Base-by-base conservation (phyloP, 2,329 filamentous ascomycete species). In the Aspergillus aculeatus region DNA sequence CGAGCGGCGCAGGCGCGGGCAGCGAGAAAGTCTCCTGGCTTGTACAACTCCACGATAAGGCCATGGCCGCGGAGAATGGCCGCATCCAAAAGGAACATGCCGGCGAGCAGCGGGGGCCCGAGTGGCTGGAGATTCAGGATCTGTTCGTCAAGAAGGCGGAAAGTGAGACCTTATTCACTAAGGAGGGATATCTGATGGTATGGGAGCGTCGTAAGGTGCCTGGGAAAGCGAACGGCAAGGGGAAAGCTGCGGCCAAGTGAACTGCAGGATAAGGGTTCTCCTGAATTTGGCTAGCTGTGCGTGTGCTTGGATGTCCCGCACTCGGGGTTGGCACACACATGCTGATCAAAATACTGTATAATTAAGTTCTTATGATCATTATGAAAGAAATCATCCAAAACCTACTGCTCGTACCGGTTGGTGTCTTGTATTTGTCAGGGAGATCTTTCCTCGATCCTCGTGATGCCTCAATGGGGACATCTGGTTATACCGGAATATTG, bases 11-110 rank as follows among this genome's bases (percentile, higher is more conserved):
- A 1, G 92, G 96, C 56, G 93, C 94, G 50, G 93, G 92, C 67
- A 91, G 88, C 49, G 93, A 97, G 78, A 90, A 91, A 78, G 96
- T 96, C 74, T 91, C 92, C 12, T 99, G 95, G 93, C 92, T 96
- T 74, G 92, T 92, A 23, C 95, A 99, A 79, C 78, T 99, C 54
- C 83, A 87, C 68, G 91, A 96, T 72, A 89, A 91, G 71, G 89
- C 87, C 24, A 84, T 77, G 69, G 68, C 73, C 1, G 75, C 70
- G 12, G 76, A 78, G 52, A 78, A 73, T 57, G 63, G 61, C 19
- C 71, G 67, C 56, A 66, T 68, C 7, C 68, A 73, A 38, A 63
- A 62, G 11, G 62, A 70, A 9, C 61, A 64, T 44, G 60, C 60
- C 7, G 67, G 68, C 24, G 71, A 71, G 51, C 67, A 75, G 57